Percentiles rank a stretch among this genome's conserved stretches.
These are phyloP conservation scores for Cytospora leucostoma DNA, from an alignment of 2,329 filamentous ascomycete species.

Conservation along the genomic window DNA sequence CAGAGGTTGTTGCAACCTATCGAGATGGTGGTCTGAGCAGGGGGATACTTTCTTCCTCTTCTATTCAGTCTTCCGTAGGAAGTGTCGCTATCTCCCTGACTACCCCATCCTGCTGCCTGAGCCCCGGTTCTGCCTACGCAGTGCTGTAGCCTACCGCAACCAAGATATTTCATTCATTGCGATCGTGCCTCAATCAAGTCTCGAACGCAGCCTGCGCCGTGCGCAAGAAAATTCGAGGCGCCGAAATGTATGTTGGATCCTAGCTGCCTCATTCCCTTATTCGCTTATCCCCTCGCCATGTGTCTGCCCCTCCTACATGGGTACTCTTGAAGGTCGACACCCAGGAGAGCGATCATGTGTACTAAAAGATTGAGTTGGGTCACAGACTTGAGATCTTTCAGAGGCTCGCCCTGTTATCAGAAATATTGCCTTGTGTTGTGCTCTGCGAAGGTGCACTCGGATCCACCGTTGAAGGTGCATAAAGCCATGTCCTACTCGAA, in stretches of 20 bases:
- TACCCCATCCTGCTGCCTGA: conserved; percentile 10
- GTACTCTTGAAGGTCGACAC: neutral
- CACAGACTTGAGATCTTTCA: neutral
- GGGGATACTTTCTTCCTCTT: neutral
- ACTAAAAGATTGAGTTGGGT: neutral
- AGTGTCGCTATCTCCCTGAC: conserved; percentile 4
- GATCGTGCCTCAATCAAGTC: neutral
- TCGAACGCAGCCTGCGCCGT: neutral
- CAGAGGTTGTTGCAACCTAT: conserved; percentile 10
- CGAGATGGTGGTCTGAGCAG: conserved; percentile 24
- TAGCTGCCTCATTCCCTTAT: neutral
- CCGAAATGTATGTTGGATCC: neutral
- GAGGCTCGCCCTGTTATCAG: neutral
- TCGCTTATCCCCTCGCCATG: neutral
- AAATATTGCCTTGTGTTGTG: neutral
- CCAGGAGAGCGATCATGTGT: neutral
- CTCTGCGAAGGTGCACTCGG: neutral
- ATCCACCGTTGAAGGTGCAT: neutral
- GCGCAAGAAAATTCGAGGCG: neutral
- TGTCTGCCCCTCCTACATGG: neutral
- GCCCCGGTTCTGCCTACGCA: conserved; percentile 8
- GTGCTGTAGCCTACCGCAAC: conserved; percentile 1
- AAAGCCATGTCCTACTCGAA: conserved; percentile 60
- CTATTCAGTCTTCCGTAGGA: neutral
- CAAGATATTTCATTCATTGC: neutral